Evolutionary conservation across 495 filamentous ascomycete species (phyloP).

Genomic region (Paragyromitra xinjiangensis): DNA sequence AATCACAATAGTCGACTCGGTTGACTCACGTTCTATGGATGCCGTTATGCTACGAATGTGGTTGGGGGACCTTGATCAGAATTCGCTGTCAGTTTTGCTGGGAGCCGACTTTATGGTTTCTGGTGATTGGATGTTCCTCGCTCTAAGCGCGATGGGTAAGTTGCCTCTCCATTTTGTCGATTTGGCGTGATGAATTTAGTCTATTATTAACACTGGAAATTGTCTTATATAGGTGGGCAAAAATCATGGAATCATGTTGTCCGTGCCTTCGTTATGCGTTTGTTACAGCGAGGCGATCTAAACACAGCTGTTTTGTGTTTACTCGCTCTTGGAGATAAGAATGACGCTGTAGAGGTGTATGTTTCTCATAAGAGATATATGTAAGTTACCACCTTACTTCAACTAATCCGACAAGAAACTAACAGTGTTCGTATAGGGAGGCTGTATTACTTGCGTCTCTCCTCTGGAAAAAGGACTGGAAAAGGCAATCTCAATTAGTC

Average conservation of each 20-base stretch:
- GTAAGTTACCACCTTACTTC: constrained; percentile 84
- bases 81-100: constrained; percentile 56
- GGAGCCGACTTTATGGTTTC: constrained; percentile 82
- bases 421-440: constrained; percentile 52
- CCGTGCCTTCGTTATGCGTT: constrained; percentile 87
- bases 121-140: constrained; percentile 96
- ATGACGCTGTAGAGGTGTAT: constrained; percentile 96
- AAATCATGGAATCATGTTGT: constrained; percentile 88
- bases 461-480: constrained; percentile 73
- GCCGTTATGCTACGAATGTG: constrained; percentile 64
- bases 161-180: not conserved
- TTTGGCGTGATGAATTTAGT: not conserved
- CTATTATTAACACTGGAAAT: constrained; percentile 27
- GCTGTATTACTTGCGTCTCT: constrained; percentile 59
- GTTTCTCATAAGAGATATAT: constrained; percentile 89
- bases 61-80: constrained; percentile 80
- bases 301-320: constrained; percentile 91
- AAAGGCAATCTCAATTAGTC: constrained; percentile 83
- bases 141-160: constrained; percentile 81
- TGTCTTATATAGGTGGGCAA: constrained; percentile 62
- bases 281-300: constrained; percentile 88
- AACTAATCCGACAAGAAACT: constrained; percentile 67
- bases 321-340: constrained; percentile 87
- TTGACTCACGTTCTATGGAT: constrained; percentile 56
- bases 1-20: constrained; percentile 54